These are phyloP conservation scores for Pelargonium fulgidum DNA, from an alignment of 441 rosid species.

Conservation along the genomic window DNA sequence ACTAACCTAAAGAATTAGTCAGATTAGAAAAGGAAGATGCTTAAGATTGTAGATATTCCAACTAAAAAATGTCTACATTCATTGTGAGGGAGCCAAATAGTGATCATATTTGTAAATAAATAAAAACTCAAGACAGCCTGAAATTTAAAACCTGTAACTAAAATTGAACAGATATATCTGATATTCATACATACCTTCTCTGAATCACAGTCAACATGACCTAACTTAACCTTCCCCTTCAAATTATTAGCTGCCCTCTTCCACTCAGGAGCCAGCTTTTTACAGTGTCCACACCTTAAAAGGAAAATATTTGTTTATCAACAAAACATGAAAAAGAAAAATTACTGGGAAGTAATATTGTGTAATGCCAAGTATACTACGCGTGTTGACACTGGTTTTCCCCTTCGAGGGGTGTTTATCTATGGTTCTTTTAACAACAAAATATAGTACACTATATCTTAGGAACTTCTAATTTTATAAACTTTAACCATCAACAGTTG, in stretches of 20 bases:
- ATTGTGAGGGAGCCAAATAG: too few relatives aligned
- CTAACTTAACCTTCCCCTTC: conserved; percentile 96
- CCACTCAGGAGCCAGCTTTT: conserved; percentile 98
- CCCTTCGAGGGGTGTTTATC: too few relatives aligned
- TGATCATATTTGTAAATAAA: too few relatives aligned
- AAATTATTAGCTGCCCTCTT: conserved; percentile 85
- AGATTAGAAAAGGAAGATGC: too few relatives aligned
- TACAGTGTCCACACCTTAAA: conserved; percentile 98
- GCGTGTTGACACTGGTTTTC: not conserved
- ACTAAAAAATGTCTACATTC: too few relatives aligned
- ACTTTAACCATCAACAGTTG: not conserved
- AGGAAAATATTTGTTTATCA: conserved; percentile 8
- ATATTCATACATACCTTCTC: conserved; percentile 54
- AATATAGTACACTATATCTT: too few relatives aligned
- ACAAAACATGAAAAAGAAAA: not conserved
- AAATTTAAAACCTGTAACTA: not conserved
- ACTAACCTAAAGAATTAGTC: too few relatives aligned
- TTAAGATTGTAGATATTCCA: too few relatives aligned
- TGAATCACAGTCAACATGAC: conserved; percentile 90
- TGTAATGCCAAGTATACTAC: not conserved
- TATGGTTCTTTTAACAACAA: too few relatives aligned
- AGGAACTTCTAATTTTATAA: too few relatives aligned
- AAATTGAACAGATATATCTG: conserved; percentile 6
- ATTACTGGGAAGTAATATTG: not conserved
- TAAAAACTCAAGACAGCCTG: too few relatives aligned